Conservation (phyloP, 352 stramenopile genomes). For the Salisapilia sapeloensis region DNA sequence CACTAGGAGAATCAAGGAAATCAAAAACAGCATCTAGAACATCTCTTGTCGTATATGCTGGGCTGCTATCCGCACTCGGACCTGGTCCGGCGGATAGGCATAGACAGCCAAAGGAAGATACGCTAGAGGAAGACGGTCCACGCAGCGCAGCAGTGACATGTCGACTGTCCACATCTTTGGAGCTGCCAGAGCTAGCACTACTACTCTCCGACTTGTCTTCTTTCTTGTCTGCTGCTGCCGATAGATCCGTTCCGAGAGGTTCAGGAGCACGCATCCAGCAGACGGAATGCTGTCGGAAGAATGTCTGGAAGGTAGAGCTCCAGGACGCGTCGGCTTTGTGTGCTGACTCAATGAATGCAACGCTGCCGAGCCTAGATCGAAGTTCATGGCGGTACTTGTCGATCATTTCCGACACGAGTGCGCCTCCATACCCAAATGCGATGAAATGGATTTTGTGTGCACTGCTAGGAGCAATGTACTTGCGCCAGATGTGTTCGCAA, state of each 20-base stretch:
- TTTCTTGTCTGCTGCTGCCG: slow-evolving; percentile 5
- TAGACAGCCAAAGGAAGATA: slow-evolving; percentile 43
- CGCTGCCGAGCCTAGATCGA: slow-evolving; percentile 63
- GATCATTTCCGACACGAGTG: slow-evolving; percentile 63
- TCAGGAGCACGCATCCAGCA: slow-evolving; percentile 57
- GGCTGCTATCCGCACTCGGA: slow-evolving; percentile 24
- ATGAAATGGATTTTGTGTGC: slow-evolving; percentile 83
- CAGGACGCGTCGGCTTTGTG: slow-evolving; percentile 63
- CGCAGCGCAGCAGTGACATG: neutral
- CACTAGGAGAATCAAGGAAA: slow-evolving; percentile 55
- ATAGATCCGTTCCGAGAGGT: slow-evolving; percentile 41
- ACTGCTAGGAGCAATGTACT: slow-evolving; percentile 67
- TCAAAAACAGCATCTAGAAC: slow-evolving; percentile 69
- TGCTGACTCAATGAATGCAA: slow-evolving; percentile 79
- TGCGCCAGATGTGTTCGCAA: slow-evolving; percentile 74
- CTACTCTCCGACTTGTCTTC: neutral
- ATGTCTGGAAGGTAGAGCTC: slow-evolving; percentile 55
- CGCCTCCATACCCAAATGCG: slow-evolving; percentile 69
- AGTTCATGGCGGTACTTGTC: slow-evolving; percentile 65
- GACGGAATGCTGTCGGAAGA: slow-evolving; percentile 65
- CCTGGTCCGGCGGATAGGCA: slow-evolving; percentile 61
- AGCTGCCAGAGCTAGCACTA: neutral
- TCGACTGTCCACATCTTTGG: slow-evolving; percentile 4
- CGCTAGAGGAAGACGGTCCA: slow-evolving; percentile 13
- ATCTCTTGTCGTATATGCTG: slow-evolving; percentile 47